Conservation (phyloP, 164 flowering plant genomes). For the Hamamelis virginiana region DNA sequence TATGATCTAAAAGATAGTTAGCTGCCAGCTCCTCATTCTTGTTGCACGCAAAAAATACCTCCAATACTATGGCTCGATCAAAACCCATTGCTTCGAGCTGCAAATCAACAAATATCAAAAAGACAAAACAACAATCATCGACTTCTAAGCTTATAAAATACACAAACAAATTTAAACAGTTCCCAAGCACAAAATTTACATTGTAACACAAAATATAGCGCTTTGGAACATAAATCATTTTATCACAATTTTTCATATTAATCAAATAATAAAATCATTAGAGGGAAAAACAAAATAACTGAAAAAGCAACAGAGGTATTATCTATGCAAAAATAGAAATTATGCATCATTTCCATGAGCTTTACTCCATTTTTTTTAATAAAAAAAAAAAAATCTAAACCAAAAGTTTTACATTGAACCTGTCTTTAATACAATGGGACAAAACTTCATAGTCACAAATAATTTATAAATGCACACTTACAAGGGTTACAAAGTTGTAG, state of each 20-base stretch:
- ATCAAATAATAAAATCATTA: conserved; percentile 1
- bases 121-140: background rate
- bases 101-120: conserved; percentile 7
- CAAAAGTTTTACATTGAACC: no score
- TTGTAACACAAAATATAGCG: background rate
- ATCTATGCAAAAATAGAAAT: no score
- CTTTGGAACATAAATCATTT: background rate
- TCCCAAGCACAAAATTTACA: background rate
- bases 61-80: conserved; percentile 47
- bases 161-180: background rate
- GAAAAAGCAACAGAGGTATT: no score
- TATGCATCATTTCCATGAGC: no score
- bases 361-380: no score
- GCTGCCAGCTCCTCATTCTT: conserved; percentile 72
- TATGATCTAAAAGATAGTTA: conserved; percentile 63
- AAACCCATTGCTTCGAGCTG: conserved; percentile 77
- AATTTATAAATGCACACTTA: no score
- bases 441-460: no score
- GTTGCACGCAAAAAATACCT: conserved; percentile 67
- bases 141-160: background rate
- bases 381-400: no score
- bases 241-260: background rate
- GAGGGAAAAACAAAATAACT: conserved; percentile 6
- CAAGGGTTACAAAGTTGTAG: no score
- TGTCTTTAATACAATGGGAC: no score